Evolutionary conservation across 2,329 filamentous ascomycete species (phyloP).

Genomic region (Fusarium piperis): DNA sequence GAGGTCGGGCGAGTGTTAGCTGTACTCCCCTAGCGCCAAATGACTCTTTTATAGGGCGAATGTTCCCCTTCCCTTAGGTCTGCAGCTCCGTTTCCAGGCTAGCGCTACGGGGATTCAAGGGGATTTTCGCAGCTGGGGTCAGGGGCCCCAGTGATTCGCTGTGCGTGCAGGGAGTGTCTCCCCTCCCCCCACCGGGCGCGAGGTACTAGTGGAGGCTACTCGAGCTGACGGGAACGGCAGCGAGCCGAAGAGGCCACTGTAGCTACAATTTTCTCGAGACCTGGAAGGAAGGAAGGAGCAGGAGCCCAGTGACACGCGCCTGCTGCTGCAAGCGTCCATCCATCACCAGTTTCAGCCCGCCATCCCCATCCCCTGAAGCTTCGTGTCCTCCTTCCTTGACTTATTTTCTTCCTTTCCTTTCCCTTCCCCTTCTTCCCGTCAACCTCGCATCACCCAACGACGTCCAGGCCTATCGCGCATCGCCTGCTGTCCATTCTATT

Average conservation of each 20-base stretch:
- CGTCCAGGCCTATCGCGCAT: constrained; percentile 15
- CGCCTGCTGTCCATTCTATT: constrained; percentile 21
- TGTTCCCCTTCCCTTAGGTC: constrained; percentile 8
- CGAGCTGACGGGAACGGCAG: constrained; percentile 19
- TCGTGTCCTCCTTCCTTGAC: constrained; percentile 30
- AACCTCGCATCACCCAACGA: constrained; percentile 18
- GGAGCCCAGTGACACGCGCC: constrained; percentile 18
- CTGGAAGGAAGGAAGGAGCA: not conserved
- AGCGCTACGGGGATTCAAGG: constrained; percentile 30
- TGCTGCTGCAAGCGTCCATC: constrained; percentile 24
- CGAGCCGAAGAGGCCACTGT: constrained; percentile 50
- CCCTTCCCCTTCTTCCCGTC: constrained; percentile 20
- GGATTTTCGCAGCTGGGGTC: constrained; percentile 31
- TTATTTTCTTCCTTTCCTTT: constrained; percentile 27
- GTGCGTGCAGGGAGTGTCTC: constrained; percentile 8
- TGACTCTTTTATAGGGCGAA: constrained; percentile 19
- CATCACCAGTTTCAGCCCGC: constrained; percentile 31
- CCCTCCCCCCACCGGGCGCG: not conserved
- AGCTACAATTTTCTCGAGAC: constrained; percentile 49
- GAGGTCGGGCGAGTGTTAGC: constrained; percentile 12
- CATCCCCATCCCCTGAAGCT: constrained; percentile 42
- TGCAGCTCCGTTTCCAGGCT: constrained; percentile 28
- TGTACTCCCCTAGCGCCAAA: constrained; percentile 16
- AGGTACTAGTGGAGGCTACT: not conserved
- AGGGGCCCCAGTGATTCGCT: constrained; percentile 31